Evolutionary conservation across 2,329 filamentous ascomycete genomes (phyloP).

Genomic region (Calonectria hawksworthii): DNA sequence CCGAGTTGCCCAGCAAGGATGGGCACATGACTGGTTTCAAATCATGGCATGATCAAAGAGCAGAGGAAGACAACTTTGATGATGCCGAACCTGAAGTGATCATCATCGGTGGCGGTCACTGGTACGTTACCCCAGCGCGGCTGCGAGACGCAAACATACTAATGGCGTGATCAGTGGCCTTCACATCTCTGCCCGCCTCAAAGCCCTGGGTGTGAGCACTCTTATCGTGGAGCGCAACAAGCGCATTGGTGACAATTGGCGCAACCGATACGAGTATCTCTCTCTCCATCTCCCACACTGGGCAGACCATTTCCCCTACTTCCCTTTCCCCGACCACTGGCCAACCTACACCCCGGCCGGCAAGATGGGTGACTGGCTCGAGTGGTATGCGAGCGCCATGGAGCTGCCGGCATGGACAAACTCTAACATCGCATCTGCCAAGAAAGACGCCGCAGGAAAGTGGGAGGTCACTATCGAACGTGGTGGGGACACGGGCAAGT

Average conservation of each 20-base stretch:
- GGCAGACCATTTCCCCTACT: not conserved
- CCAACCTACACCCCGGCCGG: not conserved
- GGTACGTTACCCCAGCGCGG: not conserved
- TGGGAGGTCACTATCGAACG: not conserved
- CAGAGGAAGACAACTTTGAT: not conserved
- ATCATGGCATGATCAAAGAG: not conserved
- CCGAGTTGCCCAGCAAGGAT: not conserved
- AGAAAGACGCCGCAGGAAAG: not conserved
- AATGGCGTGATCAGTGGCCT: not conserved
- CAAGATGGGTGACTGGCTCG: not conserved
- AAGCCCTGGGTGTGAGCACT: not conserved
- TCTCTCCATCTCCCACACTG: not conserved
- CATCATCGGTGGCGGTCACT: not conserved
- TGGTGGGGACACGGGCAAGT: not conserved
- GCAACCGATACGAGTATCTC: not conserved
- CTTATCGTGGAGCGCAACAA: too few species aligned
- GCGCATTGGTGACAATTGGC: too few species aligned
- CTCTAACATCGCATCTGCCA: not conserved
- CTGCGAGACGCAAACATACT: not conserved
- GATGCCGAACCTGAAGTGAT: not conserved
- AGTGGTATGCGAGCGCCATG: not conserved
- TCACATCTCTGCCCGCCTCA: not conserved
- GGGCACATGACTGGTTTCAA: not conserved
- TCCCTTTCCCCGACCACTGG: not conserved
- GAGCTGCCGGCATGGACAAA: not conserved